phyloP scores from a whole-genome alignment of 805 yeast species.

The Candida khao-thaluensis region DNA sequence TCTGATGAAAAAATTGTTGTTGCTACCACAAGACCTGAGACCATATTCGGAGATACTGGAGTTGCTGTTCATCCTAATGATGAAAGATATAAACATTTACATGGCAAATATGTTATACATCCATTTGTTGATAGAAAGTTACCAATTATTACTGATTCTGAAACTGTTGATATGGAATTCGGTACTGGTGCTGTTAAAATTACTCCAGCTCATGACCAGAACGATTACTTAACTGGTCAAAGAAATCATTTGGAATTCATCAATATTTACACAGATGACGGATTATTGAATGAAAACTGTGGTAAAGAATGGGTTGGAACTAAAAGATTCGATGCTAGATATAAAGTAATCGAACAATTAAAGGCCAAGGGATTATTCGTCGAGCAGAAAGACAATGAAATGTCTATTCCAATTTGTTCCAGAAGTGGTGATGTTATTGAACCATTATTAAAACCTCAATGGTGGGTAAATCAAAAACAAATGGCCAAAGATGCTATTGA shows the following conservation, averaged over 20 bases:
- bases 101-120: constrained; percentile 88
- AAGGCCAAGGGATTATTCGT: constrained; percentile 62
- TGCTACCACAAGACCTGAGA: constrained; percentile 99
- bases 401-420: constrained; percentile 91
- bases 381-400: constrained; percentile 90
- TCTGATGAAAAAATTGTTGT: constrained; percentile 85
- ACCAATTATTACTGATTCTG: constrained; percentile 86
- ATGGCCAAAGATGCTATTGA: constrained; percentile 86
- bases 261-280: constrained; percentile 90
- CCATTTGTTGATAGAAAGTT: constrained; percentile 83
- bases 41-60: constrained; percentile 96
- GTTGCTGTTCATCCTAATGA: constrained; percentile 98
- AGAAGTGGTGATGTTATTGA: constrained; percentile 97
- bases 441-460: constrained; percentile 96
- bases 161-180: constrained; percentile 98
- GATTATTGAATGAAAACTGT: constrained; percentile 84
- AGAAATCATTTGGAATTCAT: constrained; percentile 86
- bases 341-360: constrained; percentile 74
- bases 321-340: constrained; percentile 94
- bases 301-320: constrained; percentile 85
- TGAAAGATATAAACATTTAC: constrained; percentile 87
- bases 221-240: constrained; percentile 96
- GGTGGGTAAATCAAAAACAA: constrained; percentile 95
- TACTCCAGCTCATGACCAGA: constrained; percentile 97
- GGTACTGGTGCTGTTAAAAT: constrained; percentile 99